Conservation (phyloP, 768 basidiomycete species). For the Boletus coccyginus region DNA sequence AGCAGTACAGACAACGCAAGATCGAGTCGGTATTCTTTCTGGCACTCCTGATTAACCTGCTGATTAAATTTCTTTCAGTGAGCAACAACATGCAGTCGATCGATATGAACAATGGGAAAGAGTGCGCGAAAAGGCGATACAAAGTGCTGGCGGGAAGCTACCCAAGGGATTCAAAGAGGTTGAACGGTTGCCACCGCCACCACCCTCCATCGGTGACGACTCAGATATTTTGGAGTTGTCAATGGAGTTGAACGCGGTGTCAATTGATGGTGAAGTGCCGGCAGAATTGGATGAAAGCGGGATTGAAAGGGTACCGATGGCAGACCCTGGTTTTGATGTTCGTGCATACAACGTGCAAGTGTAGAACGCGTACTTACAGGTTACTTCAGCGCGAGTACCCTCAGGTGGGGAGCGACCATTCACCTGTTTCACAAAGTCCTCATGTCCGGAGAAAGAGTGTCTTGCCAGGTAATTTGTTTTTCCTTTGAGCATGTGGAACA, state of each 20-base stretch:
- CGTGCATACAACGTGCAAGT: slow-evolving; percentile 35
- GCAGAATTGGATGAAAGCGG: slow-evolving; percentile 77
- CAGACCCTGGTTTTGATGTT: slow-evolving; percentile 86
- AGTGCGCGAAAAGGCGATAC: slow-evolving; percentile 71
- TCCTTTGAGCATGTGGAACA: slow-evolving; percentile 2
- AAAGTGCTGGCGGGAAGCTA: slow-evolving; percentile 68
- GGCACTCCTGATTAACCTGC: not conserved
- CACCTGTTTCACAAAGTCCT: slow-evolving; percentile 56
- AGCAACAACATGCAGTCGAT: slow-evolving; percentile 79
- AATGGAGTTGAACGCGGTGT: slow-evolving; percentile 83
- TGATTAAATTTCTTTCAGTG: slow-evolving; percentile 45
- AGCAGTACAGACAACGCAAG: slow-evolving; percentile 87
- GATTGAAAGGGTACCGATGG: slow-evolving; percentile 87
- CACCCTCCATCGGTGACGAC: slow-evolving; percentile 76
- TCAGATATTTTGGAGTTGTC: slow-evolving; percentile 84
- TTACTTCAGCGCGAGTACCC: slow-evolving; percentile 59
- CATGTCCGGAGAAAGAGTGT: slow-evolving; percentile 96
- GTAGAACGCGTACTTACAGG: slow-evolving; percentile 18
- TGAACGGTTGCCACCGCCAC: slow-evolving; percentile 71
- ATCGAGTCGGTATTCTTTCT: slow-evolving; percentile 59
- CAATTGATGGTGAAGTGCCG: slow-evolving; percentile 63
- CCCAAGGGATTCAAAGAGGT: slow-evolving; percentile 71
- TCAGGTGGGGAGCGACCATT: slow-evolving; percentile 61
- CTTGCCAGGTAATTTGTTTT: slow-evolving; percentile 62
- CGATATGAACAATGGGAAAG: slow-evolving; percentile 91